These are phyloP conservation scores for Neurospora tetraspora DNA, from an alignment of 495 filamentous ascomycete genomes.

Conservation along the genomic window DNA sequence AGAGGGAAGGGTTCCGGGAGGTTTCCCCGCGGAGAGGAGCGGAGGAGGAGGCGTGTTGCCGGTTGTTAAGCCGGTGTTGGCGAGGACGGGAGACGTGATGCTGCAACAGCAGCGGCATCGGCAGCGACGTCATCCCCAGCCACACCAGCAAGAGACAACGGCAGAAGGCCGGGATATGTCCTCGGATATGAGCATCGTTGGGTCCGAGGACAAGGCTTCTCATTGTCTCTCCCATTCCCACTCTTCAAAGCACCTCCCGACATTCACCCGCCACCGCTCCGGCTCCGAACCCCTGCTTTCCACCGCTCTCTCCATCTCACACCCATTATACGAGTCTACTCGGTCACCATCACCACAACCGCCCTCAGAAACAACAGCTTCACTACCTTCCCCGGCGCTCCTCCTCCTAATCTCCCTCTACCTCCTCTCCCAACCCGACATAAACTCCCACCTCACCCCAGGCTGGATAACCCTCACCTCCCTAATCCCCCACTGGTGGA, in stretches of 20 bases:
- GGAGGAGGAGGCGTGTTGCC: constrained; percentile 2
- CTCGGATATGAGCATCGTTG: background rate
- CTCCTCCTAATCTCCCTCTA: constrained; percentile 16
- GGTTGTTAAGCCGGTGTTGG: background rate
- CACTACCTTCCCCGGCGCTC: background rate
- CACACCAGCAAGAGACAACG: background rate
- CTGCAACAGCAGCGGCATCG: background rate
- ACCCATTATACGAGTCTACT: background rate
- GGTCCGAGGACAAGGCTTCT: background rate
- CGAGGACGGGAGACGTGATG: background rate
- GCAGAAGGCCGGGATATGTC: background rate
- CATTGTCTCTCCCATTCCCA: background rate
- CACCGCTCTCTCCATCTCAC: background rate
- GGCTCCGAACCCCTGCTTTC: background rate
- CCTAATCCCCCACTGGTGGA: constrained; percentile 30
- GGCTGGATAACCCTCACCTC: constrained; percentile 31
- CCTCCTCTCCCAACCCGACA: constrained; percentile 34
- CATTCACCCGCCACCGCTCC: background rate
- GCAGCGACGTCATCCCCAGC: background rate
- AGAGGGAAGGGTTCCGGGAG: background rate
- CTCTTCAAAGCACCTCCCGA: background rate
- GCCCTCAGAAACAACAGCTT: constrained; percentile 6
- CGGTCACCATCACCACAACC: background rate
- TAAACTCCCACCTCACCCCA: constrained; percentile 23
- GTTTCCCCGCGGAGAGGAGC: background rate